Conservation (phyloP, 2,329 filamentous ascomycete species). For the Eutypa lata region DNA sequence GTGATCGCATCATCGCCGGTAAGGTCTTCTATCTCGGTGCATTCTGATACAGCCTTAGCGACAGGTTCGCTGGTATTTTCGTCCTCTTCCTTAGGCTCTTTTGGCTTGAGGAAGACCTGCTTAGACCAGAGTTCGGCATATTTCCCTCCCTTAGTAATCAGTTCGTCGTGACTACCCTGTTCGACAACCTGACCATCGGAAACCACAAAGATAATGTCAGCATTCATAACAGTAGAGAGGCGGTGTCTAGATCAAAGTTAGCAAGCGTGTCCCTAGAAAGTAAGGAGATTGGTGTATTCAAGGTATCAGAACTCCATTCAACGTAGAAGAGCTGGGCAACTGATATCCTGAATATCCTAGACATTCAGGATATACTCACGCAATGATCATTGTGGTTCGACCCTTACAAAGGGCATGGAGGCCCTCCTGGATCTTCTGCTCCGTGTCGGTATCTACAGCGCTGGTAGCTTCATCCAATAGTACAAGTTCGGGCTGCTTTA, state of each 20-base stretch:
- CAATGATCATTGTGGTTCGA: conserved; percentile 65
- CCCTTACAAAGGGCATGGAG: conserved; percentile 55
- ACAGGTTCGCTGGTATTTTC: conserved; percentile 7
- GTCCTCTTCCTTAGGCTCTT: conserved; percentile 33
- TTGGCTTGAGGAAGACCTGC: conserved; percentile 53
- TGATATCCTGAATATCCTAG: neutral
- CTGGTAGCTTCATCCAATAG: conserved; percentile 79
- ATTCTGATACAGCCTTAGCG: conserved; percentile 1
- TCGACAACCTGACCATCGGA: conserved; percentile 62
- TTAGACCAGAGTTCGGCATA: conserved; percentile 66
- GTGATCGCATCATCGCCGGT: neutral
- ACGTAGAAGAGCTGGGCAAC: neutral
- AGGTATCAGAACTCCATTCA: neutral
- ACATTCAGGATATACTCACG: conserved; percentile 30
- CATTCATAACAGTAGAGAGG: conserved; percentile 68
- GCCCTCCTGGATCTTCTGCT: conserved; percentile 64
- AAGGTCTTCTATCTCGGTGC: conserved; percentile 16
- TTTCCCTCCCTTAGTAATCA: conserved; percentile 56
- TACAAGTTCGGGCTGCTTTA: conserved; percentile 72
- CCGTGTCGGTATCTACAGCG: conserved; percentile 68
- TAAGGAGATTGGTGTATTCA: no score
- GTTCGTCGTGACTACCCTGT: conserved; percentile 57
- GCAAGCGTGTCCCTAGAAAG: neutral
- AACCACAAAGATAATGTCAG: conserved; percentile 65
- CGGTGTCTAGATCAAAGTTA: conserved; percentile 49